A percentile compares a stretch with the other conserved stretches of the same genome.
phyloP scores from a whole-genome alignment of 208 protist species.

The Hexamita inflata region DNA sequence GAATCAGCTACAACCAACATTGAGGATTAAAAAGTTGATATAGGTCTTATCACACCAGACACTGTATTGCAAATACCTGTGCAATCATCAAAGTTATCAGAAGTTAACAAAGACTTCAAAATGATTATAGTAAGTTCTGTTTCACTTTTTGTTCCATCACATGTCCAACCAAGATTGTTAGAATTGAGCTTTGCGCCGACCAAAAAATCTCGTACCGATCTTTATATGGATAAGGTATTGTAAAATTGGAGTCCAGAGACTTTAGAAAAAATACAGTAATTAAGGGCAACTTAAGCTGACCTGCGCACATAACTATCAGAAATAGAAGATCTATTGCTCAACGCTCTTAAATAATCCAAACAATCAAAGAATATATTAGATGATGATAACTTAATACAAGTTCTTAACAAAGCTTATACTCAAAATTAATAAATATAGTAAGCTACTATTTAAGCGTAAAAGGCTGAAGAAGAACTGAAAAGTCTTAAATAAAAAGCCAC shows the following conservation, averaged over 20 bases:
- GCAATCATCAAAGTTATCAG: neutral
- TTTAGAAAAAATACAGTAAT: neutral
- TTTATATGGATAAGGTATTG: slow-evolving; percentile 1
- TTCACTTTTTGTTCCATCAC: neutral
- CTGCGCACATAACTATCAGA: neutral
- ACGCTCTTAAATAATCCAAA: neutral
- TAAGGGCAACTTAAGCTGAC: neutral
- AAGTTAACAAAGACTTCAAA: neutral
- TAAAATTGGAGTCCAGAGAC: neutral
- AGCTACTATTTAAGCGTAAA: neutral
- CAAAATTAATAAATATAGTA: slow-evolving; percentile 3
- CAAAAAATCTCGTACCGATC: neutral
- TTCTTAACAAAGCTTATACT: neutral
- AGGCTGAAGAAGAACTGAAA: neutral
- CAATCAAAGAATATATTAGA: neutral
- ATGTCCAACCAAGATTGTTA: neutral
- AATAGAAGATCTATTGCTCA: neutral
- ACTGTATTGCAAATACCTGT: no score
- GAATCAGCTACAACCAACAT: no score
- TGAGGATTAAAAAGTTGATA: no score
- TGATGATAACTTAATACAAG: neutral
- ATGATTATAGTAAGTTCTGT: neutral
- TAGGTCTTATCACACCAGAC: no score
- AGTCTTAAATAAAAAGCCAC: neutral
- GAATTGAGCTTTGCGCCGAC: slow-evolving; percentile 14